phyloP scores from a whole-genome alignment of 2,329 filamentous ascomycete genomes.

The Fusarium sp. region DNA sequence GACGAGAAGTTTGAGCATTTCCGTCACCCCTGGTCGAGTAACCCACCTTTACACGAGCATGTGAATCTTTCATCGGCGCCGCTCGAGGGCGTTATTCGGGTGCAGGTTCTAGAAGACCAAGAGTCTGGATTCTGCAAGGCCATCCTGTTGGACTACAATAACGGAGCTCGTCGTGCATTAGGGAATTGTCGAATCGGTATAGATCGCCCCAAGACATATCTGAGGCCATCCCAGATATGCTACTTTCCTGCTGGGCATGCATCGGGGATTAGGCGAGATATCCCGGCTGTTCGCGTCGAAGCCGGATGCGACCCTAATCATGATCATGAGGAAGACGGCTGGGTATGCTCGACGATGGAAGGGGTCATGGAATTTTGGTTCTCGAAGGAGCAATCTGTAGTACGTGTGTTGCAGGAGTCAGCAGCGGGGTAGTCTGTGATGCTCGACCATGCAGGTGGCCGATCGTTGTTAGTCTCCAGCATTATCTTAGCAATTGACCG shows the following conservation, averaged over 20 bases:
- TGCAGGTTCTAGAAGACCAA: slow-evolving; percentile 7
- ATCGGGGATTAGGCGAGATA: not conserved
- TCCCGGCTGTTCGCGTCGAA: not conserved
- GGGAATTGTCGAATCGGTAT: not conserved
- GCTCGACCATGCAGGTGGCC: not conserved
- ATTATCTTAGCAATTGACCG: not conserved
- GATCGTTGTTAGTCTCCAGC: not conserved
- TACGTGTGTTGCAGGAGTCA: not conserved
- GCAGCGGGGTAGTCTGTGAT: not conserved
- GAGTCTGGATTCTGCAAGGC: slow-evolving; percentile 2
- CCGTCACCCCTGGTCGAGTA: not conserved
- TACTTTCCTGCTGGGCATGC: not conserved
- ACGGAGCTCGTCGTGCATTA: slow-evolving; percentile 9
- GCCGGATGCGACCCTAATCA: not conserved
- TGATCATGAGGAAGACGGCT: not conserved
- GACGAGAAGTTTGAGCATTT: not conserved
- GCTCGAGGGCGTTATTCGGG: not conserved
- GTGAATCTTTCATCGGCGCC: slow-evolving; percentile 4
- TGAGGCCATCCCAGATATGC: slow-evolving; percentile 4
- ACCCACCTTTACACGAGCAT: not conserved
- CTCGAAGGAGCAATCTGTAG: slow-evolving; percentile 4
- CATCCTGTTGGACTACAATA: slow-evolving; percentile 3
- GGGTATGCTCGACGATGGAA: slow-evolving; percentile 8
- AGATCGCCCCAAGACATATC: not conserved
- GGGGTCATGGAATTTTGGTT: slow-evolving; percentile 22